Base-by-base conservation (phyloP, 441 rosid genomes). In the Mallotus japonicus region DNA sequence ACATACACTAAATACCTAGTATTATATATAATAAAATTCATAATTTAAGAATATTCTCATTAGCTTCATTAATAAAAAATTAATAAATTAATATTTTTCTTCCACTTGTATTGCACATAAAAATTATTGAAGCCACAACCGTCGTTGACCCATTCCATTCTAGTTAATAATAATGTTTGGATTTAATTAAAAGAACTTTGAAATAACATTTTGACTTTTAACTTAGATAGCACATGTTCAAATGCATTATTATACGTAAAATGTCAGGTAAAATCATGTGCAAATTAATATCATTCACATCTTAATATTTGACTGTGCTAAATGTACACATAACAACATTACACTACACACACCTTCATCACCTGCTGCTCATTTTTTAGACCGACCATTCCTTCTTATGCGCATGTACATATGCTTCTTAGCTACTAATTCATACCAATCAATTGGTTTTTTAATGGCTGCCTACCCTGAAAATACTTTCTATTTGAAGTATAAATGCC, bases 211-310 rank as follows among this genome's bases (percentile, higher is more conserved):
- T 70, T 59, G 66, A 59, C 66, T 70, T 59, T 24, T 3, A 24
- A 16, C 19, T 46, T 59, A 42, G 5, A 37, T 4, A 2, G 42
- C 73, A 59, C 66, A 59, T 70, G 73, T 70, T 46, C 2, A 68
- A 54, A 55, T 57, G 14, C 42, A 69, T 40, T 56, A 40, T 69
- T 20, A 22, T 69, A 44, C 22, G 46, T 28, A 22, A 59, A 44
- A 8, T 15, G n/a, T 70, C 65, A 59, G 73, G 46, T 70, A 47
- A 24, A 46, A 47, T 24, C 66, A 59, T 59, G 73, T 70, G 73
- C 24, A 17, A 61, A 61, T 61, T 61, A 62, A 71, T 61, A 57
- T 57, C 20, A 58, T 20, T 13, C 12, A 37, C 40, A 37, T 37
- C 40, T 37, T 37, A 37, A 37, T 37, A 37, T 37, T 37, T 37